Evolutionary conservation across 768 basidiomycete species (phyloP), one percentile per base, ranked within the genome.

Genomic region (Pleurotus sapidus): DNA sequence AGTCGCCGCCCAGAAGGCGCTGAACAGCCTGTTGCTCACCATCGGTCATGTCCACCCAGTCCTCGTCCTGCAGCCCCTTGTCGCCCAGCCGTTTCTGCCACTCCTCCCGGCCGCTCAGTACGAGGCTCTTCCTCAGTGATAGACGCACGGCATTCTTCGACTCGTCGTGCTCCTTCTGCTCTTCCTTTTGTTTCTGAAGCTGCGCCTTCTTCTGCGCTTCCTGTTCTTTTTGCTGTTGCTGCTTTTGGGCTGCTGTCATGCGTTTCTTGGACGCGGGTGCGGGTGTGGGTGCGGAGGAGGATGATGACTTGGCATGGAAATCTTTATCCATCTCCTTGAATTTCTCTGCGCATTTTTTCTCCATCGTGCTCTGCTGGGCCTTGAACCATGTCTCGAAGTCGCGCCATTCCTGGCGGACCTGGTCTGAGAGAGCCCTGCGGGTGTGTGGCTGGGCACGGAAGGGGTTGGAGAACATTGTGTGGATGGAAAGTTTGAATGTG

Each of bases 41-140:
- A 5, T 62, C 59, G 4, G 75, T 71, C 62, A 80, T 78, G 47
- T 72, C 68, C 2, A 69, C 72, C 81, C 80, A 82, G 59, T 77
- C 73, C 43, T 77, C 75, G 60, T 71, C 70, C 45, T 63, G 60
- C 54, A 81, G 70, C 15, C 72, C 67, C 7, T 68, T 71, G 7
- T 60, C 58, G 8, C 60, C 46, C 40, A 81, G 66, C 55, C 71
- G 63, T 14, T 62, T 58, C 46, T 77, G 72, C 81, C 81, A 81
- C 60, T 78, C 74, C 43, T 67, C 65, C 49, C 76, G 68, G 25
- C 74, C 69, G 30, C 67, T 63, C 7, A 63, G 61, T 46, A 70
- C 72, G 56, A 75, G 66, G 1, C 67, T 63, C 46, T 72, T 70
- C 55, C 70, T 71, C 5, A 73, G 63, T 45, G 68, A 56, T 46